Conservation (phyloP, 768 basidiomycete genomes). For the Fomitopsis serialis region DNA sequence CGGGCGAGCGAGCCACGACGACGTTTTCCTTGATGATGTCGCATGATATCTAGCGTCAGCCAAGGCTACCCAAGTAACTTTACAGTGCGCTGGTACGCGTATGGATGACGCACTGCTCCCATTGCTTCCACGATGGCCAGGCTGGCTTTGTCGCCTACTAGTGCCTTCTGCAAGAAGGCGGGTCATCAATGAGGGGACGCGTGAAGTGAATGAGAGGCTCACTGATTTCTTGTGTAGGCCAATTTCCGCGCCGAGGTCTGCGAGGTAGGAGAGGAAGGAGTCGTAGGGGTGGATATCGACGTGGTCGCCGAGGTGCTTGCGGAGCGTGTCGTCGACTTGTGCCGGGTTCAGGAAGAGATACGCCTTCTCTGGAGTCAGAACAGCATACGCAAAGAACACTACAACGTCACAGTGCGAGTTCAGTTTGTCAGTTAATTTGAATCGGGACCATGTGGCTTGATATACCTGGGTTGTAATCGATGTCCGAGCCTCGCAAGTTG, state of each 20-base stretch:
- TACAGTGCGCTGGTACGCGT: neutral
- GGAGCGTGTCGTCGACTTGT: slow-evolving; percentile 44
- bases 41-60: slow-evolving; percentile 18
- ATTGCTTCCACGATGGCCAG: slow-evolving; percentile 80
- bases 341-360: slow-evolving; percentile 62
- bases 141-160: slow-evolving; percentile 74
- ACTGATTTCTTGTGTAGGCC: slow-evolving; percentile 27
- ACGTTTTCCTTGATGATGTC: slow-evolving; percentile 47
- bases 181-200: neutral
- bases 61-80: neutral
- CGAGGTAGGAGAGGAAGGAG: slow-evolving; percentile 59
- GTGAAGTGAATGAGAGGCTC: slow-evolving; percentile 1
- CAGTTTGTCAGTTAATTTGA: neutral
- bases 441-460: neutral
- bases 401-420: neutral
- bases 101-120: slow-evolving; percentile 45
- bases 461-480: slow-evolving; percentile 76
- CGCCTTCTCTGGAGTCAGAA: slow-evolving; percentile 54
- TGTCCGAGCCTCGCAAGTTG: slow-evolving; percentile 89
- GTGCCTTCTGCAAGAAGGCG: slow-evolving; percentile 50
- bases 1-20: slow-evolving; percentile 58
- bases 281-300: slow-evolving; percentile 72
- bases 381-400: slow-evolving; percentile 93
- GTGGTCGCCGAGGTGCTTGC: slow-evolving; percentile 45
- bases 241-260: slow-evolving; percentile 36